Evolutionary conservation across 208 protist species (phyloP), one percentile per base, ranked within the genome.

Genomic region (Endotrypanum monterogeii): DNA sequence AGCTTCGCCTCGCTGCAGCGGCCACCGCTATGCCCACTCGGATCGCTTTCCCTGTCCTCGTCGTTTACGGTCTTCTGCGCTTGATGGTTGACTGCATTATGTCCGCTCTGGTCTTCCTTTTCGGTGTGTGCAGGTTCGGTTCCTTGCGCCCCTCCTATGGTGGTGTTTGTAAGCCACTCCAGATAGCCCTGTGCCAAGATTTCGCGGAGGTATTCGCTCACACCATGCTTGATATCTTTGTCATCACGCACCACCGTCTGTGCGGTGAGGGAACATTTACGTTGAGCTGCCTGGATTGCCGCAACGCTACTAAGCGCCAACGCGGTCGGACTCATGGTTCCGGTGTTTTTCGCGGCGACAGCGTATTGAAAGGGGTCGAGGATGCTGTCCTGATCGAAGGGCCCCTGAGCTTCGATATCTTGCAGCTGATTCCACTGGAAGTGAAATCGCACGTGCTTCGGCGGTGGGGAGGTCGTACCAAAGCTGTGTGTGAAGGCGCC

Each of bases 391-490:
- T 71, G 69, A 4, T 70, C 74, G 50, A 30, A 50, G 56, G 50
- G 25, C 57, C 90, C 91, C 25, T 89, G 84, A 20, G 83, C 82
- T 52, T 93, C 89, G 25, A 83, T 74, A 52, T 94, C 91, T 37
- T 83, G 79, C 66, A 96, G 78, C 62, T 90, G 83, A n/a, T 83
- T 83, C 91, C 88, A 93, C 62, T 86, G 79, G 71, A 95, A 90
- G 70, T 73, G 80, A 54, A 92, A 91, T 35, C 61, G 23, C 32
- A 96, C 67, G 41, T 86, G 71, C 30, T 83, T 76, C 25, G 94
- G 57, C 35, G 91, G 91, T 30, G 79, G 78, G 16, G 79, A 80
- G 1, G 77, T 58, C 14, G 84, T 90, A 39, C 89, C 89, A 74
- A 96, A 91, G 51, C 78, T 52, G 80, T 90, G 89, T 6, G 86